These are phyloP conservation scores for Filobasidium wieringae DNA, from an alignment of 768 basidiomycete species.

Conservation along the genomic window DNA sequence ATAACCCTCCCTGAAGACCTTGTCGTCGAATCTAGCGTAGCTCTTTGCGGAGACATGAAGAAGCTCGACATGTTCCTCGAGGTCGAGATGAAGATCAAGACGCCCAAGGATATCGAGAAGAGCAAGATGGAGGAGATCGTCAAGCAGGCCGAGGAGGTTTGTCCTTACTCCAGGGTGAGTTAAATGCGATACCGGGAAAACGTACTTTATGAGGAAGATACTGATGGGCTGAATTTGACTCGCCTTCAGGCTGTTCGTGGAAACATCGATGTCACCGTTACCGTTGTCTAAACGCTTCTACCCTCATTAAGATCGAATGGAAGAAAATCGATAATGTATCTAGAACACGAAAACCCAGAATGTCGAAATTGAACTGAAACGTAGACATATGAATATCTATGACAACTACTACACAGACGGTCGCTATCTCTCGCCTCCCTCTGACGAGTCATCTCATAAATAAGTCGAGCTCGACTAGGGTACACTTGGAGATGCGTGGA, in stretches of 20 bases:
- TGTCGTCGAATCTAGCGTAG: background rate
- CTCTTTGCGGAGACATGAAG: constrained; percentile 10
- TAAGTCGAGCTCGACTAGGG: too few relatives aligned
- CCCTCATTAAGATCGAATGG: too few relatives aligned
- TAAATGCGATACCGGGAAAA: background rate
- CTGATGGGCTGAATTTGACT: background rate
- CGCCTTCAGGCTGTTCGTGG: background rate
- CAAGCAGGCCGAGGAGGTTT: constrained; percentile 6
- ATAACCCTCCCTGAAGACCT: constrained; percentile 8
- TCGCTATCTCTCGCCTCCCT: too few relatives aligned
- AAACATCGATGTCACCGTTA: background rate
- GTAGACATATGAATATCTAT: too few relatives aligned
- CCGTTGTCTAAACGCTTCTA: background rate
- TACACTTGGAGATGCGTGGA: too few relatives aligned
- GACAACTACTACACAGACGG: too few relatives aligned
- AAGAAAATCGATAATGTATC: too few relatives aligned
- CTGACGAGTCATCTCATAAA: too few relatives aligned
- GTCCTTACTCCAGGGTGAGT: constrained; percentile 1
- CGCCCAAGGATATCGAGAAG: constrained; percentile 4
- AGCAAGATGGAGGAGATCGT: constrained; percentile 4
- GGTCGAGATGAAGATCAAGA: constrained; percentile 4
- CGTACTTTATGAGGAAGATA: too few relatives aligned
- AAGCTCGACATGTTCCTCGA: constrained; percentile 8
- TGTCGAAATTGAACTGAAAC: too few relatives aligned
- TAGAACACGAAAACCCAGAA: too few relatives aligned